These are phyloP conservation scores for Aspergillus flavus DNA, from an alignment of 2,329 filamentous ascomycete species.

Conservation along the genomic window DNA sequence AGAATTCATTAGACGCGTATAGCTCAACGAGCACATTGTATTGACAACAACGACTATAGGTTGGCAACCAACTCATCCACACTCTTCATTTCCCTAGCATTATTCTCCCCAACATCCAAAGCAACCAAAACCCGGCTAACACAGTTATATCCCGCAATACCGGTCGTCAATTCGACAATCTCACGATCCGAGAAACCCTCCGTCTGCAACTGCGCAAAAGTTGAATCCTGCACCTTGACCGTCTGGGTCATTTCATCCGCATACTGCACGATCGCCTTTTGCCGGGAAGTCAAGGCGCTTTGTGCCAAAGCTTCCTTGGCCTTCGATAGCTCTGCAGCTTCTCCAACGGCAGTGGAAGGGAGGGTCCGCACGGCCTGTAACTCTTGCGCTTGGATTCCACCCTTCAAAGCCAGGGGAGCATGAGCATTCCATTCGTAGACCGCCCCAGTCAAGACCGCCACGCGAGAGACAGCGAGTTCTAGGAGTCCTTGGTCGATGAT, in stretches of 20 bases:
- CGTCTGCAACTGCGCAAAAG: conserved; percentile 63
- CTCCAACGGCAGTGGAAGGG: conserved; percentile 48
- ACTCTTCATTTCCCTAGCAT: conserved; percentile 62
- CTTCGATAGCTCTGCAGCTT: conserved; percentile 25
- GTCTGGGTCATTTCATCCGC: conserved; percentile 81
- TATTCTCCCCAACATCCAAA: conserved; percentile 63
- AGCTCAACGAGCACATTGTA: not conserved
- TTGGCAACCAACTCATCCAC: conserved; percentile 49
- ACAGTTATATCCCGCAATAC: conserved; percentile 86
- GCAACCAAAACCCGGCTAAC: conserved; percentile 85
- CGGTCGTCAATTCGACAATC: conserved; percentile 80
- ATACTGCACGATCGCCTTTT: conserved; percentile 71
- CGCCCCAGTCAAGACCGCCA: conserved; percentile 76
- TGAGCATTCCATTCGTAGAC: conserved; percentile 87
- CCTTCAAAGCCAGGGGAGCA: conserved; percentile 62
- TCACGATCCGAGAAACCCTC: conserved; percentile 69
- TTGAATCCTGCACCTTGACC: conserved; percentile 67
- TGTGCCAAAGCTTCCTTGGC: conserved; percentile 45
- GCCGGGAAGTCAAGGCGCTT: conserved; percentile 55
- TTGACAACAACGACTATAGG: not conserved
- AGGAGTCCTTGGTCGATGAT: conserved; percentile 56
- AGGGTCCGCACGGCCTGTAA: conserved; percentile 59
- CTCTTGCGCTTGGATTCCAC: conserved; percentile 35
- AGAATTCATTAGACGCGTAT: not conserved
- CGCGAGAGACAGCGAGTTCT: conserved; percentile 77